Conservation (phyloP, 2,329 filamentous ascomycete species). For the Alternaria solani region DNA sequence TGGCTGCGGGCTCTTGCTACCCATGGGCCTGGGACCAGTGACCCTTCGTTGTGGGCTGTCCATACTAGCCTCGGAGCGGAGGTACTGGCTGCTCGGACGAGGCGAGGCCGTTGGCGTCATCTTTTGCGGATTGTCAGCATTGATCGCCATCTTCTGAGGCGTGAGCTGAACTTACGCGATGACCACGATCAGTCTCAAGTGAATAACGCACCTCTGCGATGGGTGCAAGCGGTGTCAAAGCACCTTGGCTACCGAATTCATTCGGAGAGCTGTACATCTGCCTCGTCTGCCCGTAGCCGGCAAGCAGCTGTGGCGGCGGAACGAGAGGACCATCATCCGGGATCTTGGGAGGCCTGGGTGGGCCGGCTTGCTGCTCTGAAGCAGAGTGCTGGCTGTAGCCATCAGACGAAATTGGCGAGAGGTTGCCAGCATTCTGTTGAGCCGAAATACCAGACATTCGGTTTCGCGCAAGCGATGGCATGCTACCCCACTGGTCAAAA, state of each 20-base stretch:
- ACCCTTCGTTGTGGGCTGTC: slow-evolving; percentile 53
- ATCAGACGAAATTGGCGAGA: slow-evolving; percentile 51
- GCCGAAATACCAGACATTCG: slow-evolving; percentile 48
- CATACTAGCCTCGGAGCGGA: slow-evolving; percentile 35
- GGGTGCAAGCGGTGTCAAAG: slow-evolving; percentile 55
- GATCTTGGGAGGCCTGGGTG: slow-evolving; percentile 62
- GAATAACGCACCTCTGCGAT: slow-evolving; percentile 61
- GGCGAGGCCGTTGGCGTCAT: slow-evolving; percentile 46
- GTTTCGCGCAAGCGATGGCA: slow-evolving; percentile 53
- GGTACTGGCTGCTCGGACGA: slow-evolving; percentile 37
- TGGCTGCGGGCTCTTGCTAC: slow-evolving; percentile 50
- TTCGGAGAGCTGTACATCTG: slow-evolving; percentile 51
- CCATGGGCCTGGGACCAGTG: slow-evolving; percentile 60
- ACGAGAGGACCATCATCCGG: slow-evolving; percentile 67
- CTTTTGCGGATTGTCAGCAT: slow-evolving; percentile 29
- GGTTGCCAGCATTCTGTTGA: slow-evolving; percentile 42
- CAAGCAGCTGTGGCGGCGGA: slow-evolving; percentile 57
- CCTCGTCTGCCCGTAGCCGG: slow-evolving; percentile 48
- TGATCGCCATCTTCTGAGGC: neutral
- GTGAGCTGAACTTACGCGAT: slow-evolving; percentile 30
- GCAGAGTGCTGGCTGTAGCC: slow-evolving; percentile 51
- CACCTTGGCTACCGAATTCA: slow-evolving; percentile 48
- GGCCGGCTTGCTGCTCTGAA: slow-evolving; percentile 50
- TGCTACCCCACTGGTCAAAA: slow-evolving; percentile 59
- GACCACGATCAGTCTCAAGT: slow-evolving; percentile 56